Percentiles rank a stretch among this genome's conserved stretches.
Conservation (phyloP, 331 rosid species). For the Quercus phellos region DNA sequence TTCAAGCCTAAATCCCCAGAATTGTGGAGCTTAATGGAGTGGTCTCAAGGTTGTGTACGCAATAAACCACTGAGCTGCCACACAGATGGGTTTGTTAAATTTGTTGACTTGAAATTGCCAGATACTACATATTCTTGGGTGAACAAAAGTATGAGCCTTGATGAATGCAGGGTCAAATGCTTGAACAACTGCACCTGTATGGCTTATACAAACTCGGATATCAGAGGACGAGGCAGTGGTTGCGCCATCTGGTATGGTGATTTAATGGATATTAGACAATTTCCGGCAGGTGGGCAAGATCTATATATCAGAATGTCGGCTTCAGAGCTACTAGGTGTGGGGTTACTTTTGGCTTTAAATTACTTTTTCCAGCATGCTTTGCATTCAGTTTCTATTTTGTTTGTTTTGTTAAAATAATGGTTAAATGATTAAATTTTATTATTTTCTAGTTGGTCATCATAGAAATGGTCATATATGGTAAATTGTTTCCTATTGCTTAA, state of each 20-base stretch:
- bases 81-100: conserved; percentile 23
- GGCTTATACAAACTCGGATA: conserved; percentile 45
- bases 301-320: conserved; percentile 44
- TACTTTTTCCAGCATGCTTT: too few relatives aligned
- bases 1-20: conserved; percentile 26
- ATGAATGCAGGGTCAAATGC: conserved; percentile 38
- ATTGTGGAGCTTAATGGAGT: conserved; percentile 21
- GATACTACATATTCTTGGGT: conserved; percentile 26
- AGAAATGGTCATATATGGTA: too few relatives aligned
- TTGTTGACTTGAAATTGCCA: conserved; percentile 35
- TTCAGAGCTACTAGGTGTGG: conserved; percentile 46
- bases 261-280: conserved; percentile 37
- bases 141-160: conserved; percentile 21
- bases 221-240: conserved; percentile 49
- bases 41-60: conserved; percentile 39
- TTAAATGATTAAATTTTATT: too few relatives aligned
- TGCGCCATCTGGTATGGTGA: conserved; percentile 62
- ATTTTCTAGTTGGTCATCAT: too few relatives aligned
- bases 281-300: conserved; percentile 41
- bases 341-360: too few relatives aligned
- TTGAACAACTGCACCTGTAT: conserved; percentile 47
- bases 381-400: too few relatives aligned
- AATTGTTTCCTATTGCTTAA: too few relatives aligned
- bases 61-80: conserved; percentile 24
- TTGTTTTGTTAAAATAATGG: too few relatives aligned